These are phyloP conservation scores for Neurospora sp. DNA, from an alignment of 2,329 filamentous ascomycete genomes.

Conservation along the genomic window DNA sequence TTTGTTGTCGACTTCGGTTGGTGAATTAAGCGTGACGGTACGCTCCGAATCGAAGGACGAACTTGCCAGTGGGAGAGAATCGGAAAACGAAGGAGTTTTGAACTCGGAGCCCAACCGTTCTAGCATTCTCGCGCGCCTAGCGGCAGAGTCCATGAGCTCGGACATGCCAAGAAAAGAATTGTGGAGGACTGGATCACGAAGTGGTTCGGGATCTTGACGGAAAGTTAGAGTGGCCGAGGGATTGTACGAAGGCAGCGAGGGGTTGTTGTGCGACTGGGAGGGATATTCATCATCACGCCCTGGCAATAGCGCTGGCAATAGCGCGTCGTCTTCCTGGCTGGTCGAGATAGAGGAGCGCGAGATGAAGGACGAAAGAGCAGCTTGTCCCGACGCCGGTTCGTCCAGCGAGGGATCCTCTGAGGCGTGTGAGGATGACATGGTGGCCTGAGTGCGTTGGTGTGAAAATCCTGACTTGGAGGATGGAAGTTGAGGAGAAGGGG, in stretches of 20 bases:
- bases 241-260: neutral
- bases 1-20: slow-evolving; percentile 7
- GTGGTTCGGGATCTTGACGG: neutral
- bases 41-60: neutral
- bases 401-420: neutral
- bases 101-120: neutral
- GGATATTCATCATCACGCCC: neutral
- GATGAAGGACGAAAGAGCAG: neutral
- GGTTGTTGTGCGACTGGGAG: too few species aligned
- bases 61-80: neutral
- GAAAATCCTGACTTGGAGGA: neutral
- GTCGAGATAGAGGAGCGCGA: neutral
- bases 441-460: neutral
- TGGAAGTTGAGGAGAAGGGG: neutral
- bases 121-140: neutral
- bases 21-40: neutral
- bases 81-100: neutral
- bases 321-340: neutral
- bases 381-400: neutral
- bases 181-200: neutral
- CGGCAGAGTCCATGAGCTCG: neutral
- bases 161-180: neutral
- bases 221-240: neutral
- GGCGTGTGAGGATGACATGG: neutral
- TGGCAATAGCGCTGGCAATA: neutral